Conservation (phyloP, 495 filamentous ascomycete genomes). For the Aspergillus sclerotioniger region DNA sequence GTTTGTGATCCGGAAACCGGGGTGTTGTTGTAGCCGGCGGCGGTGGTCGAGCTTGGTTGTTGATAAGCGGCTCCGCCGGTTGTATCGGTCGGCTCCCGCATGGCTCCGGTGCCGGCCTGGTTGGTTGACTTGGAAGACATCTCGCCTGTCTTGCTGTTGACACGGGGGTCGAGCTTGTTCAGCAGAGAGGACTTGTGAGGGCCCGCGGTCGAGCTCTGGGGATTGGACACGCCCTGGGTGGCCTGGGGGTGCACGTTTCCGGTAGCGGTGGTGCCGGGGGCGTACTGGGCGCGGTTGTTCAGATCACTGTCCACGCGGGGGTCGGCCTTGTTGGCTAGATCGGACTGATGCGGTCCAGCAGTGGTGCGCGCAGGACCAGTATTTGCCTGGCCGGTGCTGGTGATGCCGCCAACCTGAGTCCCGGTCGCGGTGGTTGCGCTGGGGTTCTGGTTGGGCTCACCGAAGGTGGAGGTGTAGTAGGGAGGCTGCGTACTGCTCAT, state of each 20-base stretch:
- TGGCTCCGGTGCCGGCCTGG: conserved; percentile 3
- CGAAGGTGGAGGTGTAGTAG: conserved; percentile 11
- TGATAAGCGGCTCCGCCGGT: conserved; percentile 3
- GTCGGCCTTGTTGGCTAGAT: conserved; percentile 48
- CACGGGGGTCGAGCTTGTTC: conserved; percentile 53
- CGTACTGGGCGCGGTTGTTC: conserved; percentile 37
- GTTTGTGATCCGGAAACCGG: not conserved
- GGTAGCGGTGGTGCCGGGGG: conserved; percentile 17
- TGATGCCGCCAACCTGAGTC: conserved; percentile 11
- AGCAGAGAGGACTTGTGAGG: conserved; percentile 49
- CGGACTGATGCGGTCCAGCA: conserved; percentile 44
- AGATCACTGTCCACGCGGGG: conserved; percentile 48
- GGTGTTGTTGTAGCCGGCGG: not conserved
- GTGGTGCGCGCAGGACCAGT: conserved; percentile 17
- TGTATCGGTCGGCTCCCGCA: conserved; percentile 8
- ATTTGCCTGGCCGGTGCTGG: conserved; percentile 1
- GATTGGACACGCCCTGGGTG: conserved; percentile 12
- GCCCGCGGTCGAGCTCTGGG: conserved; percentile 30
- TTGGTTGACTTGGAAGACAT: conserved; percentile 6
- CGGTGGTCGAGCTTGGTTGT: not conserved
- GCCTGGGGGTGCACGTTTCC: conserved; percentile 22
- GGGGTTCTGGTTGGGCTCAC: conserved; percentile 5
- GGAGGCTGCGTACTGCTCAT: conserved; percentile 16
- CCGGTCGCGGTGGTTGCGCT: conserved; percentile 9
- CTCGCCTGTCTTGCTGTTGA: conserved; percentile 21